phyloP scores from a whole-genome alignment of 1,139 yeast species.

The Yamadazyma atmosphaerica region DNA sequence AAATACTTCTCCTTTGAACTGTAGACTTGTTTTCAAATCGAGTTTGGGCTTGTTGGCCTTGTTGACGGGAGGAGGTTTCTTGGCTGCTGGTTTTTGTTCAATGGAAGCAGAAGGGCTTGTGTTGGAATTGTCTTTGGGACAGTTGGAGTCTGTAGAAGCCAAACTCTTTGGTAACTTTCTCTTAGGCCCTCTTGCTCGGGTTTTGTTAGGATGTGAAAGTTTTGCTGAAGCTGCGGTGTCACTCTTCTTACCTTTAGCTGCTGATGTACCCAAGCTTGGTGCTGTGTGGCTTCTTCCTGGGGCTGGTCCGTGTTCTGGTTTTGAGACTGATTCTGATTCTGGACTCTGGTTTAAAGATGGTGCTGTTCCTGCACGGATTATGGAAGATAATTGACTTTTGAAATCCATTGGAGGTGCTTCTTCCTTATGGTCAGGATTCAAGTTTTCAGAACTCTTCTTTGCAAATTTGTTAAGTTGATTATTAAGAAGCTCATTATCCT shows the following conservation, averaged over 20 bases:
- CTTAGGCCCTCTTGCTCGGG: slow-evolving; percentile 73
- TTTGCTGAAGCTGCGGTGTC: slow-evolving; percentile 18
- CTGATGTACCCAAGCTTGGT: slow-evolving; percentile 2
- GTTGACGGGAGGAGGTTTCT: slow-evolving; percentile 23
- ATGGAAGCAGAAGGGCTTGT: too few relatives aligned
- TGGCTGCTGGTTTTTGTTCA: slow-evolving; percentile 2
- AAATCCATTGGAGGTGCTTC: slow-evolving; percentile 11
- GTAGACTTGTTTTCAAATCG: slow-evolving; percentile 25
- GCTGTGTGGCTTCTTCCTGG: slow-evolving; percentile 5
- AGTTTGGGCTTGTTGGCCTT: slow-evolving; percentile 29
- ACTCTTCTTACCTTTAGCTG: slow-evolving; percentile 4
- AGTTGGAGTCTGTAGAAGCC: too few relatives aligned
- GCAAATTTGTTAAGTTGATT: slow-evolving; percentile 5
- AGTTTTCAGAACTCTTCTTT: slow-evolving; percentile 11
- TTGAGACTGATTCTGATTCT: too few relatives aligned
- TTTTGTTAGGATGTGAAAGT: slow-evolving; percentile 60
- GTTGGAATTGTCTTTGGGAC: too few relatives aligned
- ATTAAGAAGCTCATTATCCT: slow-evolving; percentile 3
- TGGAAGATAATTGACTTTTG: slow-evolving; percentile 14
- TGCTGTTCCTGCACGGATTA: slow-evolving; percentile 15
- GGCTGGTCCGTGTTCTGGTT: slow-evolving; percentile 3
- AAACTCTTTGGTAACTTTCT: slow-evolving; percentile 58
- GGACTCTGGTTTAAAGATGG: slow-evolving; percentile 8
- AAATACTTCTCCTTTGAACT: slow-evolving; percentile 37
- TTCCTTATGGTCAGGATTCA: slow-evolving; percentile 4